Evolutionary conservation across 2,329 filamentous ascomycete species (phyloP), one percentile per base, ranked within the genome.

Genomic region (Colletotrichum karsti): DNA sequence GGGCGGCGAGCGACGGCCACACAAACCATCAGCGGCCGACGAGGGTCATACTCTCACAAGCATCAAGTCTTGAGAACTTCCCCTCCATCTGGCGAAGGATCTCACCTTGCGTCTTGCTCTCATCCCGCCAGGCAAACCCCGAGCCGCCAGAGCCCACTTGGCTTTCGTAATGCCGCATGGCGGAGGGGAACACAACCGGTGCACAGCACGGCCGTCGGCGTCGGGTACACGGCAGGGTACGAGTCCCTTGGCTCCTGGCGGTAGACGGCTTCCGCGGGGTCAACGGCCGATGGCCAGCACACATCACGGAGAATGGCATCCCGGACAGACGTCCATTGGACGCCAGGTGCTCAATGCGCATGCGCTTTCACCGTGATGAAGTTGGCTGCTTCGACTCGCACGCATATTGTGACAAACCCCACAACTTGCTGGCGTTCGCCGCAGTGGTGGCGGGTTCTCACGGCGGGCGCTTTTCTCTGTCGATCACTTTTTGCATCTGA

Each of bases 191-290:
- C 22, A 41, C 24, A 24, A 44, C 35, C 58, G 58, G 35, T 30
- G 30, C 53, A 28, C 18, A 41, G 5, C 28, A 46, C 65, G 37
- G 65, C 46, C 44, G 44, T 54, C 60, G 54, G 53, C 54, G 39
- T 54, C 60, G 60, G 65, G 18, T 35, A 54, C 33, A 37, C 65
- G 60, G 65, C 60, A 67, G 24, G 33, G 26, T 9, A 22, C 20
- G 46, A 39, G 28, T 26, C 39, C 39, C 53, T 64, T 64, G 57
- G 57, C 57, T 42, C 28, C 57, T 50, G 44, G 33, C 57, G 63
- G 63, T 35, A 44, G 22, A 51, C 59, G 59, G 64, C 64, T 56
- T 18, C 37, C 58, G 50, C 59, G 46, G 63, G 51, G 13, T 9
- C 48, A 35, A 30, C 48, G 12, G 48, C 28, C 20, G 26, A 24